Evolutionary conservation across 1,284 basidiomycete species (phyloP).

Genomic region (Coniferiporia sulphurascens): DNA sequence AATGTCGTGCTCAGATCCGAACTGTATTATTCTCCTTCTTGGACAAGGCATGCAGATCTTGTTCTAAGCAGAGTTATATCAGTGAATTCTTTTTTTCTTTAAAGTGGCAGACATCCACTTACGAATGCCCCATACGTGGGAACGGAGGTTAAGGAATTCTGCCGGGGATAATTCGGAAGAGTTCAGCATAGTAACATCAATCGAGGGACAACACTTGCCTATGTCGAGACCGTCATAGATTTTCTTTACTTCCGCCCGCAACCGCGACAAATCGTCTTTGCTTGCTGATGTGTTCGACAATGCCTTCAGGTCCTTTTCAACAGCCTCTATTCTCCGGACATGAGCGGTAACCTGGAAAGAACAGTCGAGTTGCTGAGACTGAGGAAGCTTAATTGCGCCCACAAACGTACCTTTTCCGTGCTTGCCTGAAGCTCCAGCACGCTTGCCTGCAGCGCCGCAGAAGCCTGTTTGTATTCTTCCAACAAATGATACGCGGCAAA

Average conservation of each 20-base stretch:
- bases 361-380: background rate
- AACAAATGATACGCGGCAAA: slow-evolving; percentile 84
- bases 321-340: slow-evolving; percentile 78
- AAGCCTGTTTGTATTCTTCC: slow-evolving; percentile 87
- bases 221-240: slow-evolving; percentile 76
- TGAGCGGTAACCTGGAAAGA: slow-evolving; percentile 70
- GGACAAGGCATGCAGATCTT: slow-evolving; percentile 70
- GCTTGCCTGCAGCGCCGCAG: slow-evolving; percentile 76
- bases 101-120: slow-evolving; percentile 32
- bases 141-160: slow-evolving; percentile 75
- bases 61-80: slow-evolving; percentile 44
- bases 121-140: slow-evolving; percentile 83
- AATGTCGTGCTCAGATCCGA: slow-evolving; percentile 34
- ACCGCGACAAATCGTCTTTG: slow-evolving; percentile 74
- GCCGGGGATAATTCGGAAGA: slow-evolving; percentile 1
- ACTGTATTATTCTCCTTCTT: slow-evolving; percentile 62
- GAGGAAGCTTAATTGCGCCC: background rate
- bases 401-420: slow-evolving; percentile 64
- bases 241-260: slow-evolving; percentile 82
- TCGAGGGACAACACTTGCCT: slow-evolving; percentile 40
- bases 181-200: background rate
- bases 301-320: slow-evolving; percentile 84
- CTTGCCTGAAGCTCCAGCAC: slow-evolving; percentile 83
- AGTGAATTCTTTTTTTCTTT: slow-evolving; percentile 11
- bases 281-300: slow-evolving; percentile 59